These are phyloP conservation scores for Gnomoniopsis smithogilvyi DNA, from an alignment of 2,329 filamentous ascomycete species.

Conservation along the genomic window DNA sequence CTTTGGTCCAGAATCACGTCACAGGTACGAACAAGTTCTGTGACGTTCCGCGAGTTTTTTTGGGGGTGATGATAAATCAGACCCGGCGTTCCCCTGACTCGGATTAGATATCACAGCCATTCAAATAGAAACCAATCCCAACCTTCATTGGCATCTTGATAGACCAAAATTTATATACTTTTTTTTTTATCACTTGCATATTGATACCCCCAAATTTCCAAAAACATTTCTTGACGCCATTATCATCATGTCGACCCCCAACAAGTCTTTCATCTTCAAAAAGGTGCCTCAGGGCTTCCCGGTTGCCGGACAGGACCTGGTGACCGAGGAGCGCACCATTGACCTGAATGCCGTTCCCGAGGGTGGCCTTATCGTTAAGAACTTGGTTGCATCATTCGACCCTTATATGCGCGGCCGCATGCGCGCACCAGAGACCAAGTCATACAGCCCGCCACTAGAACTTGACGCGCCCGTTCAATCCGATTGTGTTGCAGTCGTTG, in stretches of 20 bases:
- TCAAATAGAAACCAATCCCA: no score
- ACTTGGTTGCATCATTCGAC: conserved; percentile 74
- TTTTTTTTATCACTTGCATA: background rate
- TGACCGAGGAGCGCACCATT: conserved; percentile 63
- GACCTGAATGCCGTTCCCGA: conserved; percentile 61
- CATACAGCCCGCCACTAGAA: conserved; percentile 63
- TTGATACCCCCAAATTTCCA: background rate
- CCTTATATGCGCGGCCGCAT: conserved; percentile 83
- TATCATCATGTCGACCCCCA: conserved; percentile 39
- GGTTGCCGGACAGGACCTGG: conserved; percentile 67
- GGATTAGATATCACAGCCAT: no score
- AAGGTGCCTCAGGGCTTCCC: conserved; percentile 64
- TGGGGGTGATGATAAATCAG: no score
- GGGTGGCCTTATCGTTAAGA: conserved; percentile 67
- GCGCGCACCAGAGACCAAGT: conserved; percentile 61
- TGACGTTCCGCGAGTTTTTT: no score
- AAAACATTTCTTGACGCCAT: conserved; percentile 21
- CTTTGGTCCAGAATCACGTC: no score
- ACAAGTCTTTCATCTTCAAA: conserved; percentile 76
- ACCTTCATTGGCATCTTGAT: no score
- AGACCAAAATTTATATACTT: background rate
- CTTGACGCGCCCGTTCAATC: conserved; percentile 64
- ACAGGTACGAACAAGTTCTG: no score
- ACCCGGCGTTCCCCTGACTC: no score
- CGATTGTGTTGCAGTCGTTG: conserved; percentile 61